These are phyloP conservation scores for Curvularia hawaiiensis DNA, from an alignment of 2,329 filamentous ascomycete genomes.

Conservation along the genomic window DNA sequence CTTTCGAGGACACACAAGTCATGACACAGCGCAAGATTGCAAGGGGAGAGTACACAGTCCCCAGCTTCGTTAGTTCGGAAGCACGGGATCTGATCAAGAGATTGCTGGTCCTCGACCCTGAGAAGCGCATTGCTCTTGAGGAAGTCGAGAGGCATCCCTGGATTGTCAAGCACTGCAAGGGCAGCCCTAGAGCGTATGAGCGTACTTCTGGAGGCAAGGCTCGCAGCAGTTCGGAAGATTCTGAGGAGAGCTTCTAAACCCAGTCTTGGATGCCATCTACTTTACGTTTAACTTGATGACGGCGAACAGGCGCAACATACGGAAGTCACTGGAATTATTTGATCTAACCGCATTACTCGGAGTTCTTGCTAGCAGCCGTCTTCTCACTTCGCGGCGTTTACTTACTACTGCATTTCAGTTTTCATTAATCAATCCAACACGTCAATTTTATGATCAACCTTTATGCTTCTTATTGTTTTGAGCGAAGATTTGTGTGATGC, in stretches of 20 bases:
- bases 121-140: conserved; percentile 89
- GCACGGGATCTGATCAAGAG: conserved; percentile 91
- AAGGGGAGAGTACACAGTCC: conserved; percentile 89
- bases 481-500: conserved; percentile 20
- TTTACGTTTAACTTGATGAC: conserved; percentile 23
- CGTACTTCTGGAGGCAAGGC: conserved; percentile 38
- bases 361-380: conserved; percentile 2
- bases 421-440: conserved; percentile 20
- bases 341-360: conserved; percentile 13
- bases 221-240: conserved; percentile 32
- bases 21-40: conserved; percentile 94
- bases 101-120: conserved; percentile 86
- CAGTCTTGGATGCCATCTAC: conserved; percentile 13
- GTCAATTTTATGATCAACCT: conserved; percentile 4
- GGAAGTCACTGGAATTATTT: conserved; percentile 11
- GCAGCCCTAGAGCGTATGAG: conserved; percentile 41
- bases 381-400: background rate
- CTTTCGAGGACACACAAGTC: conserved; percentile 92
- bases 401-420: background rate
- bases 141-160: conserved; percentile 90
- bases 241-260: conserved; percentile 29
- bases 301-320: conserved; percentile 17
- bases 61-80: conserved; percentile 86
- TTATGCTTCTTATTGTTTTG: conserved; percentile 1
- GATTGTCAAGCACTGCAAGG: conserved; percentile 92